Base-by-base conservation (phyloP, 345 rosid genomes). In the Brassica juncea region DNA sequence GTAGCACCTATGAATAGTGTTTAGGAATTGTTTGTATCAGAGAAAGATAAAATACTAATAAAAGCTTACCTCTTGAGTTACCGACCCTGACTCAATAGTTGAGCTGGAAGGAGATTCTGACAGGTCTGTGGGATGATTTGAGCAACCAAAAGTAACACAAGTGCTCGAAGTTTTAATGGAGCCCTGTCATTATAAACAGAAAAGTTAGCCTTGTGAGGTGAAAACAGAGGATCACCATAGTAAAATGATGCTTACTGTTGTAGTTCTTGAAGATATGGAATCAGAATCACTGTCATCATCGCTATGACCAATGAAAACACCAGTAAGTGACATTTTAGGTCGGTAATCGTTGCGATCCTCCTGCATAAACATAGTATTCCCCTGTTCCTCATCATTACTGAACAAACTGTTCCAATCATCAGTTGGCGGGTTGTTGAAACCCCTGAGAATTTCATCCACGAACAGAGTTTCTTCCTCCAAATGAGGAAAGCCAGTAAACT, bases 191-290 rank as follows among this genome's bases (percentile, higher is more conserved):
- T n/a, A 52, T 1, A 25, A 30, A 77, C 21, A 19, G 21, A 31
- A 37, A 59, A 21, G 3, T 55, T 8, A 15, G 47, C 2, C 5
- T 44, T 37, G 3, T 19, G 67, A 61, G 6, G 0, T 57, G 47
- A 66, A 67, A 55, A 63, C 65, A 67, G 79, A 68, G 79, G 23
- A 47, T 47, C 3, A 3, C 15, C 11, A 39, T 39, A 35, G 47
- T 39, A 39, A 39, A 39, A 39, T 2, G 15, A 19, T 15, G 28
- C 77, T 34, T 80, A 84, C 84, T 82, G 60, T 59, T 16, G 32
- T 67, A 4, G 35, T 32, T 32, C 6, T 34, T 34, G 37, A 6
- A 34, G 37, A 34, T 10, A 66, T 9, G 0, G 2, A 74, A 52
- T 74, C 70, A 64, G 23, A 14, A 63, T 77, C 68, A 28, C 59